Conservation (phyloP, 2,329 filamentous ascomycete genomes). For the Calonectria ilicicola region DNA sequence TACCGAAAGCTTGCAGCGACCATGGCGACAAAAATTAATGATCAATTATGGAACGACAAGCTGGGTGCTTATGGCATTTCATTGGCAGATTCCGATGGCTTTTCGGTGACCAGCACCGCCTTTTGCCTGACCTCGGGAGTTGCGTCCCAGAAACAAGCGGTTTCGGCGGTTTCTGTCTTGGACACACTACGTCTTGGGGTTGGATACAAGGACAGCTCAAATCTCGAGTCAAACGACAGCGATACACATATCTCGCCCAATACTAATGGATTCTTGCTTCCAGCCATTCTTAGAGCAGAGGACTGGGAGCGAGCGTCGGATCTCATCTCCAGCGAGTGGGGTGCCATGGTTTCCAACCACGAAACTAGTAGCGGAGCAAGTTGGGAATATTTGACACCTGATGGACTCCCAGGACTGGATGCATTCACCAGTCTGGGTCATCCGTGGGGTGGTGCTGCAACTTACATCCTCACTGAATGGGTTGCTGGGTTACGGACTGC, state of each 20-base stretch:
- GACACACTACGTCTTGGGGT: background rate
- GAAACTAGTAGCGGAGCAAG: slow-evolving; percentile 4
- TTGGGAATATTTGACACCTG: slow-evolving; percentile 10
- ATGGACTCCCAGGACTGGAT: background rate
- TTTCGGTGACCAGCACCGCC: background rate
- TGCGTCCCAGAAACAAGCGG: background rate
- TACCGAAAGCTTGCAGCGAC: background rate
- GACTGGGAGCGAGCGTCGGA: background rate
- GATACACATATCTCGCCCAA: slow-evolving; percentile 14
- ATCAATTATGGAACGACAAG: background rate
- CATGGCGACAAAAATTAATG: background rate
- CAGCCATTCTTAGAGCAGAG: background rate
- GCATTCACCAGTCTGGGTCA: slow-evolving; percentile 11
- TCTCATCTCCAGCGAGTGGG: slow-evolving; percentile 1
- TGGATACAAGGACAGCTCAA: slow-evolving; percentile 14
- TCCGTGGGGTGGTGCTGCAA: slow-evolving; percentile 16
- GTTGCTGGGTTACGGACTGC: slow-evolving; percentile 2
- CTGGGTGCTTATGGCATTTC: background rate
- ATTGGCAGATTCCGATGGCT: background rate
- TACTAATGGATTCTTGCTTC: slow-evolving; percentile 13
- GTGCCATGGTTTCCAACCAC: background rate
- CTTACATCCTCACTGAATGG: slow-evolving; percentile 15
- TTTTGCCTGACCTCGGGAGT: slow-evolving; percentile 3
- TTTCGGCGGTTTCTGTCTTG: background rate
- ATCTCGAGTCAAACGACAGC: background rate